phyloP scores from a whole-genome alignment of 2,329 filamentous ascomycete genomes.

The Cercospora sp. region DNA sequence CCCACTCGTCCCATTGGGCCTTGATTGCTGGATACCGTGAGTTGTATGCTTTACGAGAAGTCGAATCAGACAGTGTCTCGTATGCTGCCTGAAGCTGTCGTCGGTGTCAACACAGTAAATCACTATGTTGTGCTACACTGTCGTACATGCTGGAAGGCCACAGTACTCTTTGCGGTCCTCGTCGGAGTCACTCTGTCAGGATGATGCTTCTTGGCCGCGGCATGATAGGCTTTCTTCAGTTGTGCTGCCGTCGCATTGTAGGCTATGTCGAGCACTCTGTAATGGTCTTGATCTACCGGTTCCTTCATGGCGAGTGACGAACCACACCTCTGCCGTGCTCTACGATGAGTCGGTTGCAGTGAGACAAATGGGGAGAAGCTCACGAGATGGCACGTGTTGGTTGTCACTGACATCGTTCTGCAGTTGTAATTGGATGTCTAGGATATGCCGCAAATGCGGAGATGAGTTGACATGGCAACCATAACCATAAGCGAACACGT shows the following conservation, averaged over 20 bases:
- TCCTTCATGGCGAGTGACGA: conserved; percentile 4
- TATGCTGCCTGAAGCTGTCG: background rate
- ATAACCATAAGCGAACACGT: background rate
- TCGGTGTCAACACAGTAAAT: background rate
- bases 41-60: conserved; percentile 3
- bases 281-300: conserved; percentile 14
- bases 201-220: conserved; percentile 11
- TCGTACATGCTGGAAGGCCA: conserved; percentile 11
- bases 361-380: background rate
- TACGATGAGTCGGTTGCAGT: background rate
- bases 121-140: background rate
- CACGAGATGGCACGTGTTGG: background rate
- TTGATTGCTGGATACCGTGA: conserved; percentile 1
- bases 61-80: background rate
- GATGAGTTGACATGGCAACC: background rate
- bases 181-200: conserved; percentile 8
- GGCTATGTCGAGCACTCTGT: conserved; percentile 10
- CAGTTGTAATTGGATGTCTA: background rate
- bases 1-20: conserved; percentile 15
- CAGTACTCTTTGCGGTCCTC: background rate
- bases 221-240: conserved; percentile 10
- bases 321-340: background rate
- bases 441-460: background rate
- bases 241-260: background rate
- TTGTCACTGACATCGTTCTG: background rate